Conservation (phyloP, 768 basidiomycete genomes). For the Pisolithus sp. region DNA sequence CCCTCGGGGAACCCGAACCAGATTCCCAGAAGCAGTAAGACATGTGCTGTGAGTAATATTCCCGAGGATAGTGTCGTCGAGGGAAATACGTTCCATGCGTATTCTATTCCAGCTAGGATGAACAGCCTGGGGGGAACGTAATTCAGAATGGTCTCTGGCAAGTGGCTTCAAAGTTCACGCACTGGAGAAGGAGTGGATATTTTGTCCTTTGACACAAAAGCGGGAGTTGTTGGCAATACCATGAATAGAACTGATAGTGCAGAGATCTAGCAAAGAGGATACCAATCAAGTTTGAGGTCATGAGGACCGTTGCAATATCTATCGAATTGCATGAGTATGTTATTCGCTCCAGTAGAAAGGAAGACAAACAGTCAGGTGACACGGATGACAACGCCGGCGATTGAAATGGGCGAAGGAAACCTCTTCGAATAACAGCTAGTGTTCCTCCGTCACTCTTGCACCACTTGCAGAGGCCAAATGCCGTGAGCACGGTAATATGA, state of each 20-base stretch:
- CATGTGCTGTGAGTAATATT: conserved; percentile 46
- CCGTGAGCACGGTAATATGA: conserved; percentile 53
- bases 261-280: conserved; percentile 89
- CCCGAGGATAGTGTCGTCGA: conserved; percentile 65
- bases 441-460: conserved; percentile 68
- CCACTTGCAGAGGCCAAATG: conserved; percentile 74
- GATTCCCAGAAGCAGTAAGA: conserved; percentile 46
- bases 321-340: conserved; percentile 12
- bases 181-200: conserved; percentile 61
- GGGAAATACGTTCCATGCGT: conserved; percentile 85
- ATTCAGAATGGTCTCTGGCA: conserved; percentile 2
- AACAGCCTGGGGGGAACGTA: conserved; percentile 39
- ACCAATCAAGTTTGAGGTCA: conserved; percentile 89
- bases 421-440: conserved; percentile 45
- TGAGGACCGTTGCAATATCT: conserved; percentile 79
- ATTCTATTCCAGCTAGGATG: conserved; percentile 63
- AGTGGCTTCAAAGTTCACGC: conserved; percentile 18
- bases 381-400: conserved; percentile 44
- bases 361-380: conserved; percentile 57
- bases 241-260: conserved; percentile 97
- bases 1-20: conserved; percentile 46
- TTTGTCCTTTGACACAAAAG: conserved; percentile 72
- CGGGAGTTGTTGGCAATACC: conserved; percentile 91
- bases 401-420: conserved; percentile 42
- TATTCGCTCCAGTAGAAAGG: background rate